Evolutionary conservation across 192 early-diverging fungal genomes (phyloP), one percentile per base, ranked within the genome.

Genomic region (Entomortierella lignicola): DNA sequence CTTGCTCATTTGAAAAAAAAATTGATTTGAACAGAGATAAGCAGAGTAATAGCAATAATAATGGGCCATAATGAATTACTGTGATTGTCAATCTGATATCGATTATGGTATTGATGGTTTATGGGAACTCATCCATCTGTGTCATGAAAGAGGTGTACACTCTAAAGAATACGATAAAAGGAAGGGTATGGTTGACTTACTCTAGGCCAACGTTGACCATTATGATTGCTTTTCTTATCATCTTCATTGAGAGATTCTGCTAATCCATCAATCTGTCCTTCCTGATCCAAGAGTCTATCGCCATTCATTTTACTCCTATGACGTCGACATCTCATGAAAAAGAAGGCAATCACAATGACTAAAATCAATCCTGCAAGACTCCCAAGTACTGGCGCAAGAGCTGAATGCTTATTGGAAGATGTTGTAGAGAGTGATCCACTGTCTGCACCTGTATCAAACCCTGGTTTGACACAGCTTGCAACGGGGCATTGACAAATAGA

Each of bases 401-500:
- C 34, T 0, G 74, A 58, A 3, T 32, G 34, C 15, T 31, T 32
- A 48, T 53, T 48, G 41, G 60, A 30, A 13, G 20, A 8, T 8
- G 39, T 42, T 12, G n/a, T 8, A 32, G 29, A 50, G n/a, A 8
- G 15, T 13, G 54, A 30, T 34, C 57, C 66, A 31, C 18, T 17
- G 5, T 29, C 52, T 2, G 27, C n/a, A 27, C 75, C 75, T 11
- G 67, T 79, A n/a, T 70, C 63, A 53, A 70, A 70, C 29, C n/a
- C 57, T 25, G 37, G 11, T 41, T 70, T 69, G 55, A 70, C 62
- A 55, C 75, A 79, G 30, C 55, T 70, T 44, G 67, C 62, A 4
- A 60, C 32, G 8, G 75, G 75, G 26, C 75, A 79, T 42, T 66
- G 48, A 48, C 75, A 79, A 30, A 27, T 15, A 23, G 67, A 55